Conservation (phyloP, 2,329 filamentous ascomycete genomes). For the Fusarium phyllophilum region DNA sequence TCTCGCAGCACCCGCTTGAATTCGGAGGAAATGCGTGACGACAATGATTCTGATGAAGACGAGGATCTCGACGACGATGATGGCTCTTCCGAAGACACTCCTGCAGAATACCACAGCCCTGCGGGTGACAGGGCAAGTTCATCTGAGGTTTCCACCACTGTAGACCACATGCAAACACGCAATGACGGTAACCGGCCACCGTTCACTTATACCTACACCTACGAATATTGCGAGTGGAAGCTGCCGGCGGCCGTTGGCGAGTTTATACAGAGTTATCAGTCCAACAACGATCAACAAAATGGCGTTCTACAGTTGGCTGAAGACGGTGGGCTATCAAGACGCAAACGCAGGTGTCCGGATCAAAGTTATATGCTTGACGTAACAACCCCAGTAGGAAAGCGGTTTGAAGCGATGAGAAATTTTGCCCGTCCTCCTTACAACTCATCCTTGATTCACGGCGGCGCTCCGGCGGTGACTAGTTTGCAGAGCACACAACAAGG, state of each 20-base stretch:
- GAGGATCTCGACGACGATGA: not conserved
- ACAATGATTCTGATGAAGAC: not conserved
- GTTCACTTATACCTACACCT: not conserved
- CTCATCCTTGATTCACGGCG: not conserved
- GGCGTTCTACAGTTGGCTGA: not conserved
- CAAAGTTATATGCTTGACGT: not conserved
- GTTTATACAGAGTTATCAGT: not conserved
- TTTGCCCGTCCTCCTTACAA: constrained; percentile 3
- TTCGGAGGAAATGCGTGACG: not conserved
- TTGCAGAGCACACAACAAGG: not conserved
- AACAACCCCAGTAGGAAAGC: not conserved
- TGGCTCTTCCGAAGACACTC: not conserved
- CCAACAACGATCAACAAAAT: not conserved
- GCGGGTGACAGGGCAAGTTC: not conserved
- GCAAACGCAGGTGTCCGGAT: constrained; percentile 7
- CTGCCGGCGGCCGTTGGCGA: constrained; percentile 14
- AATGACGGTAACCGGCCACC: not conserved
- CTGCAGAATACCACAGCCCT: not conserved
- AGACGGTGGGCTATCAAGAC: not conserved
- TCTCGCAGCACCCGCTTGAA: not conserved
- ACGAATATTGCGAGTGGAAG: constrained; percentile 1
- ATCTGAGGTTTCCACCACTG: constrained; percentile 13
- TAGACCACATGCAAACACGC: not conserved
- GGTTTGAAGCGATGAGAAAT: constrained; percentile 27
- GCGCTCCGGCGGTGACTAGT: not conserved